phyloP scores from a whole-genome alignment of 2,329 filamentous ascomycete genomes.

The Domatiomyces globalis region DNA sequence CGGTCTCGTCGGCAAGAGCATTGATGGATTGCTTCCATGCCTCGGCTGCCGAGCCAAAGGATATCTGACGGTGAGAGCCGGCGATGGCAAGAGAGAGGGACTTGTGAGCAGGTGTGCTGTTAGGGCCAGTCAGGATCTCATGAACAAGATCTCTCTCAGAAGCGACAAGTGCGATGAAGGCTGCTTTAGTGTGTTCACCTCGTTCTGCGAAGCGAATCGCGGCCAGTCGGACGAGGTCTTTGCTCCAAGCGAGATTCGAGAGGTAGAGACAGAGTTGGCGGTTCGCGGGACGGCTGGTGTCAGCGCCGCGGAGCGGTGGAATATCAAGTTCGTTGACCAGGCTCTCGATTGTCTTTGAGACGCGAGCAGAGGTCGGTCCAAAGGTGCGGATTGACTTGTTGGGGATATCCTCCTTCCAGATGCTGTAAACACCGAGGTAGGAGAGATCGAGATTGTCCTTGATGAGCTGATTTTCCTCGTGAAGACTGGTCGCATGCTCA shows the following conservation, averaged over 20 bases:
- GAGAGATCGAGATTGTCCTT: constrained; percentile 44
- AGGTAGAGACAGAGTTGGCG: constrained; percentile 46
- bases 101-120: constrained; percentile 40
- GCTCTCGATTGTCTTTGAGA: constrained; percentile 32
- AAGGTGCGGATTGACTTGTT: constrained; percentile 6
- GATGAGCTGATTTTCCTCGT: constrained; percentile 39
- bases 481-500: constrained; percentile 32
- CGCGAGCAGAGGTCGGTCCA: constrained; percentile 7
- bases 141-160: constrained; percentile 45
- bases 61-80: constrained; percentile 19
- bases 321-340: constrained; percentile 39
- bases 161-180: constrained; percentile 48
- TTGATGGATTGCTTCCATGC: constrained; percentile 48
- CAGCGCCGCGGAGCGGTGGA: constrained; percentile 36
- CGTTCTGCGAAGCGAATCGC: constrained; percentile 39
- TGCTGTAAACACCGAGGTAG: constrained; percentile 44
- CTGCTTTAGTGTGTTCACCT: constrained; percentile 47
- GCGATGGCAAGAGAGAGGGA: constrained; percentile 41
- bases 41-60: constrained; percentile 27
- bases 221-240: constrained; percentile 34
- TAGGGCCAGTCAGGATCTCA: constrained; percentile 40
- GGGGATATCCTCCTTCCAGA: constrained; percentile 45
- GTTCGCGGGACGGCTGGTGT: constrained; percentile 41
- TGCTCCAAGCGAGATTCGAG: constrained; percentile 44
- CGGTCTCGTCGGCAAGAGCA: constrained; percentile 48